phyloP scores from a whole-genome alignment of 441 rosid genomes.

The Cnidoscolus chayamansa region DNA sequence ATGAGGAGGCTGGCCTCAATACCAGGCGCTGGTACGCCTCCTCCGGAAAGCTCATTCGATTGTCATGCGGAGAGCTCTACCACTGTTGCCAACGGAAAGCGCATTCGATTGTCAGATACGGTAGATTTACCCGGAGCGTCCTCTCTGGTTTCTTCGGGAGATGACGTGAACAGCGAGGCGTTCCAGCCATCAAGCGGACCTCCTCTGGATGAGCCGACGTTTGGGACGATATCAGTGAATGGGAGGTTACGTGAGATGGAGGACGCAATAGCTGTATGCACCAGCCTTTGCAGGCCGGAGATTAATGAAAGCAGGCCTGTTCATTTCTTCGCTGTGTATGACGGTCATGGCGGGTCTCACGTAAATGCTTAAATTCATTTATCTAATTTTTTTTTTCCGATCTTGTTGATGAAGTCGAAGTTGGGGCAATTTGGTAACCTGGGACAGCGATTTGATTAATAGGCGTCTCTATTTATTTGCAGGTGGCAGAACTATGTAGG shows the following conservation, averaged over 20 bases:
- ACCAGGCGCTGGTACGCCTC: slow-evolving; percentile 12
- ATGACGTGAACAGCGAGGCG: slow-evolving; percentile 15
- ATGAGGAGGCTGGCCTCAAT: slow-evolving; percentile 47
- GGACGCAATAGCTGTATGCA: slow-evolving; percentile 48
- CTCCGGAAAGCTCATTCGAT: slow-evolving; percentile 11
- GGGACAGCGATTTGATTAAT: not conserved
- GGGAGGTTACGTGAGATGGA: slow-evolving; percentile 81
- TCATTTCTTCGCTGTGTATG: slow-evolving; percentile 59
- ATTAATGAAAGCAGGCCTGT: slow-evolving; percentile 40
- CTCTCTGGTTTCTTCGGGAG: slow-evolving; percentile 12
- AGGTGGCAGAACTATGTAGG: slow-evolving; percentile 73
- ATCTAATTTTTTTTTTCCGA: not conserved
- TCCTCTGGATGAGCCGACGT: slow-evolving; percentile 33
- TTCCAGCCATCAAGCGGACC: not conserved
- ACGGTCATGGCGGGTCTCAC: slow-evolving; percentile 58
- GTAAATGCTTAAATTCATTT: slow-evolving; percentile 24
- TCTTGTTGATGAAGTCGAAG: not conserved
- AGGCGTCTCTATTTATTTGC: slow-evolving; percentile 7
- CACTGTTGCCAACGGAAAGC: slow-evolving; percentile 29
- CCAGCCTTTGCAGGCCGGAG: slow-evolving; percentile 49
- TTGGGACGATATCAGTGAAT: slow-evolving; percentile 56
- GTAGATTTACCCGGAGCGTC: slow-evolving; percentile 21
- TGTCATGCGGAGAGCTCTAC: slow-evolving; percentile 24
- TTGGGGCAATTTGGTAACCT: slow-evolving; percentile 25
- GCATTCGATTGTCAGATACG: slow-evolving; percentile 23